Evolutionary conservation across 2,329 filamentous ascomycete genomes (phyloP).

Genomic region (Allantophomopsis cytisporea): DNA sequence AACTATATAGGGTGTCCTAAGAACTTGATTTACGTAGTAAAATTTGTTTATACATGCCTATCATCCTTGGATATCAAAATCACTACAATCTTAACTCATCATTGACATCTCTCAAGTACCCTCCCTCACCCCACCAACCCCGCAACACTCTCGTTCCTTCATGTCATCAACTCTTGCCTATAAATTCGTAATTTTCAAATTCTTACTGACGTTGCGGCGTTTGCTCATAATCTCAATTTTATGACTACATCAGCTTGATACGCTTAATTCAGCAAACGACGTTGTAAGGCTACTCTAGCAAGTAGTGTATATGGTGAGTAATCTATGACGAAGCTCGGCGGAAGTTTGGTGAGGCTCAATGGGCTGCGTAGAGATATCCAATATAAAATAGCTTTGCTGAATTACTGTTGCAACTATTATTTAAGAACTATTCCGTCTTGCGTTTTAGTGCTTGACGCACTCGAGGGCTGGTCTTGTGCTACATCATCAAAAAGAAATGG

Average conservation of each 20-base stretch:
- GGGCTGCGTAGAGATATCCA: no score
- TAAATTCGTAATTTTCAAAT: conserved; percentile 60
- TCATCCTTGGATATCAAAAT: neutral
- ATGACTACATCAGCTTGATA: conserved; percentile 63
- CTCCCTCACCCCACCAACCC: conserved; percentile 66
- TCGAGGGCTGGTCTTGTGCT: no score
- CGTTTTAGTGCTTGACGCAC: no score
- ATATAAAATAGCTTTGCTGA: no score
- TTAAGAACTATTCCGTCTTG: no score
- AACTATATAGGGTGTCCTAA: no score
- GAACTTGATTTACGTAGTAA: no score
- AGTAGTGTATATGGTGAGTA: no score
- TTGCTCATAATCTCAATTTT: conserved; percentile 62
- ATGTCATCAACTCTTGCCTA: conserved; percentile 17
- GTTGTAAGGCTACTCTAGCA: conserved; percentile 34
- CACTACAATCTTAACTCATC: conserved; percentile 7
- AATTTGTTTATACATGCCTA: neutral
- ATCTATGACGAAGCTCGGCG: no score
- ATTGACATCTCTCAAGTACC: conserved; percentile 74
- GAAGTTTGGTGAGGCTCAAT: no score
- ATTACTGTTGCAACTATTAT: no score
- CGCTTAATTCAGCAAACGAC: conserved; percentile 57
- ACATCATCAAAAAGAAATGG: no score
- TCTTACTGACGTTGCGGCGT: conserved; percentile 87
- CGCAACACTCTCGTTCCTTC: conserved; percentile 58